Base-by-base conservation (phyloP, 1,284 basidiomycete species). In the Pulchroboletus neoregius region DNA sequence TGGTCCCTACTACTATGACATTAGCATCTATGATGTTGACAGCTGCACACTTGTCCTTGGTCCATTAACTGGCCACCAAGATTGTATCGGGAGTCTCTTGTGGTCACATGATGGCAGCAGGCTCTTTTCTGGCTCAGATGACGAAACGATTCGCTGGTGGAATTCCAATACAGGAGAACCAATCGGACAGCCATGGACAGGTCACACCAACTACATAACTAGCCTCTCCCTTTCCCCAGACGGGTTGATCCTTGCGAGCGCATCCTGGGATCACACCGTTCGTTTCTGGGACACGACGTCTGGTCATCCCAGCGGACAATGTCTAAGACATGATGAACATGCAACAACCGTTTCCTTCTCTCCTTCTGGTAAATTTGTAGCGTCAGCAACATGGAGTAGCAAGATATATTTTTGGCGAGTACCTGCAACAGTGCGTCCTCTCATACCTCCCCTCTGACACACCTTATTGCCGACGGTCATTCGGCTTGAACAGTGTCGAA, bases 141-240 rank as follows among this genome's bases (percentile, higher is more conserved):
- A 51, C 18, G 12, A 13, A 13, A 45, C 41, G 12, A 40, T 51
- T 16, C 30, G 38, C 18, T 39, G 31, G 9, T 54, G 48, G 52
- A 13, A 44, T n/a, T 15, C 41, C 6, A 16, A 16, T 13, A 51
- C 34, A n/a, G 49, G 49, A 3, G 6, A 34, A 32, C 40, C 13
- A 35, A 39, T 45, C 3, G 47, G 42, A 39, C 23, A 16, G 5
- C 43, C 30, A n/a, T n/a, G n/a, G n/a, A n/a, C 30, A 12, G 51
- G 31, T 18, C 51, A 54, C 11, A 41, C 31, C 2, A 8, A 12
- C 4, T 4, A 16, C 6, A 16, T 49, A 7, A 6, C 15, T 15
- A 42, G 23, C 10, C 37, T 52, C 28, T 32, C 45, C 3, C 37
- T 52, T 13, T 52, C 51, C n/a, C 28, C 31, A 18, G 49, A 51